Evolutionary conservation across 768 basidiomycete species (phyloP), one percentile per base, ranked within the genome.

Genomic region (Russula ochroleuca): DNA sequence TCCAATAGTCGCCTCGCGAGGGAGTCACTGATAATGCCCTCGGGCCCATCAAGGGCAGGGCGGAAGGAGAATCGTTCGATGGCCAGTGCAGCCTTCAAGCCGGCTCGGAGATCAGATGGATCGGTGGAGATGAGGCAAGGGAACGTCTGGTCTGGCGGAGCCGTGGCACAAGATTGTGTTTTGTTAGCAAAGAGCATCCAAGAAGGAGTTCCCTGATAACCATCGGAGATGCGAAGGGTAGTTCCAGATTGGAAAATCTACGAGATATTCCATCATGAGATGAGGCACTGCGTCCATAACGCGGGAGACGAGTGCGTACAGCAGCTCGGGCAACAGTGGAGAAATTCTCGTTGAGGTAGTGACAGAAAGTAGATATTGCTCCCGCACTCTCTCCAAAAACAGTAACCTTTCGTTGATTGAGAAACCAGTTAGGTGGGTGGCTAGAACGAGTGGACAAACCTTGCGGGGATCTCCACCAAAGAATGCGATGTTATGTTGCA

Each of bases 211-310:
- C 75, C 71, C 19, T 68, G 73, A 9, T 71, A 57, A 0, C 79
- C 70, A 0, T 66, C 55, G 61, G 76, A 78, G 25, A 73, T 67
- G 11, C 70, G 65, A 21, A 70, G 51, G 10, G 73, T 68, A 8
- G 76, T 76, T 28, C 78, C 76, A 2, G 79, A 78, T 68, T 81
- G 73, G 25, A 82, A 69, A 19, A 81, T 81, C 80, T 79, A 53
- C 19, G n/a, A 41, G 35, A 17, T 33, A 13, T 19, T 23, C 33
- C 33, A 15, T 47, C 15, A 25, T 51, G 47, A 25, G 17, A 41
- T 48, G 52, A 43, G 23, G 40, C 21, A 45, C n/a, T 13, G n/a
- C 11, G 17, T 31, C 13, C 3, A 38, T 48, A 37, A 8, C 41
- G 15, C 14, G 9, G 9, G 21, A 53, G 40, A 50, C 6, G 7